Evolutionary conservation across 2,329 filamentous ascomycete genomes (phyloP).

Genomic region (Incumbomyces lentus): DNA sequence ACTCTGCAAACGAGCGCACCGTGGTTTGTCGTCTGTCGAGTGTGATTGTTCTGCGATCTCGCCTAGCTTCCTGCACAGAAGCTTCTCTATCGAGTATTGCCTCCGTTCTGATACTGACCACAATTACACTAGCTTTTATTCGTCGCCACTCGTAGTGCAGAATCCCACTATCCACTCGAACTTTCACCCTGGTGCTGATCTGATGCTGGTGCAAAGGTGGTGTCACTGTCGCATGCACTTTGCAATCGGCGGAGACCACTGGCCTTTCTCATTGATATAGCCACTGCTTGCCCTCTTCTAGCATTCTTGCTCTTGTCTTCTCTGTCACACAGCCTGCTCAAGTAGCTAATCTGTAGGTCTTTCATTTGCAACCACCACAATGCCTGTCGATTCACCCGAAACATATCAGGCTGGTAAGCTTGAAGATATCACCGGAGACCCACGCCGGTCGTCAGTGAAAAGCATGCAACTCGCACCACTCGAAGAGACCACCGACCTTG

Average conservation of each 20-base stretch:
- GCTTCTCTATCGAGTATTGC: no score
- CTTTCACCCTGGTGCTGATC: no score
- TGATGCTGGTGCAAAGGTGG: no score
- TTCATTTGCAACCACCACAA: neutral
- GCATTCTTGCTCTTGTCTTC: neutral
- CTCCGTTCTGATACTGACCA: no score
- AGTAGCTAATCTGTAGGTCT: neutral
- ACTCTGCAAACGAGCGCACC: no score
- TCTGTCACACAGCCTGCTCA: neutral
- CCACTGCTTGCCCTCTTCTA: neutral
- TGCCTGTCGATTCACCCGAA: conserved; percentile 6
- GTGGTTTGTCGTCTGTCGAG: no score
- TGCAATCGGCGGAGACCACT: conserved; percentile 6
- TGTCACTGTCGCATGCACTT: conserved; percentile 3
- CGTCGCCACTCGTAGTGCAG: no score
- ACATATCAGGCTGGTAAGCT: conserved; percentile 1
- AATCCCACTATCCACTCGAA: no score
- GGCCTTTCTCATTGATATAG: conserved; percentile 3
- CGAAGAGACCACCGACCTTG: neutral
- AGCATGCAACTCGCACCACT: neutral
- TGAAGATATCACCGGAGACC: conserved; percentile 4
- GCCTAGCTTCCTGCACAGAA: no score
- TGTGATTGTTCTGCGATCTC: no score
- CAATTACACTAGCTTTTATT: no score
- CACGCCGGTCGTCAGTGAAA: neutral